Percentiles rank a stretch among this genome's conserved stretches.
These are phyloP conservation scores for Polychaeton citri DNA, from an alignment of 2,329 filamentous ascomycete species.

Conservation along the genomic window DNA sequence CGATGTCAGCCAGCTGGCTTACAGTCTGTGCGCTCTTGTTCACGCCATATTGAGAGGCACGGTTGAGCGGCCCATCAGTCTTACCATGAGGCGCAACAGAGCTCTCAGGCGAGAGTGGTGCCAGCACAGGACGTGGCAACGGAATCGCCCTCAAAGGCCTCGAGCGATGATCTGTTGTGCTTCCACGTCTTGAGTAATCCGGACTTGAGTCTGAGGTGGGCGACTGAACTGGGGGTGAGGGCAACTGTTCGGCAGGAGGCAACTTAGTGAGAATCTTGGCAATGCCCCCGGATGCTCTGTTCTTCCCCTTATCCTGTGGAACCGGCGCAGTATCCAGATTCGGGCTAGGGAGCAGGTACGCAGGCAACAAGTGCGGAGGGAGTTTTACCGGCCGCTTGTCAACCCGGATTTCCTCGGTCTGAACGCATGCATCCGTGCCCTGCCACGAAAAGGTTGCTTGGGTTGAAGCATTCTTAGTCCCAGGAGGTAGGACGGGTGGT, in stretches of 20 bases:
- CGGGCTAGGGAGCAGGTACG: slow-evolving; percentile 49
- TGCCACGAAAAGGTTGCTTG: slow-evolving; percentile 52
- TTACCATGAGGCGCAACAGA: neutral
- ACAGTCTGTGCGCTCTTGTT: slow-evolving; percentile 10
- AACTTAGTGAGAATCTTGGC: slow-evolving; percentile 11
- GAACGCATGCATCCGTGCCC: slow-evolving; percentile 48
- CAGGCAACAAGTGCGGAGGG: slow-evolving; percentile 66
- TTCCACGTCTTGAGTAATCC: slow-evolving; percentile 12
- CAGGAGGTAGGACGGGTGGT: slow-evolving; percentile 64
- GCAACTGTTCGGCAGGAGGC: slow-evolving; percentile 2
- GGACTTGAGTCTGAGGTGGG: slow-evolving; percentile 8
- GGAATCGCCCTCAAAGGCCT: slow-evolving; percentile 20
- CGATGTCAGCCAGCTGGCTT: slow-evolving; percentile 11
- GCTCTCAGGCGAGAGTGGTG: slow-evolving; percentile 5
- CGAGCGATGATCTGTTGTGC: slow-evolving; percentile 12
- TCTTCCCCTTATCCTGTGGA: neutral
- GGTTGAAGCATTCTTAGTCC: slow-evolving; percentile 66
- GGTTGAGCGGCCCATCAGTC: slow-evolving; percentile 17
- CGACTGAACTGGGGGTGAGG: slow-evolving; percentile 11
- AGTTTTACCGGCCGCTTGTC: slow-evolving; percentile 64
- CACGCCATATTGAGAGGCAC: slow-evolving; percentile 21
- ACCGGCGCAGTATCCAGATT: slow-evolving; percentile 15
- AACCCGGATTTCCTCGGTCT: slow-evolving; percentile 84
- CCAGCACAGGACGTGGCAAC: slow-evolving; percentile 18
- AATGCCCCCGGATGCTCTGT: slow-evolving; percentile 3